phyloP scores from a whole-genome alignment of 2,329 filamentous ascomycete genomes.

The Cadophora sp. region DNA sequence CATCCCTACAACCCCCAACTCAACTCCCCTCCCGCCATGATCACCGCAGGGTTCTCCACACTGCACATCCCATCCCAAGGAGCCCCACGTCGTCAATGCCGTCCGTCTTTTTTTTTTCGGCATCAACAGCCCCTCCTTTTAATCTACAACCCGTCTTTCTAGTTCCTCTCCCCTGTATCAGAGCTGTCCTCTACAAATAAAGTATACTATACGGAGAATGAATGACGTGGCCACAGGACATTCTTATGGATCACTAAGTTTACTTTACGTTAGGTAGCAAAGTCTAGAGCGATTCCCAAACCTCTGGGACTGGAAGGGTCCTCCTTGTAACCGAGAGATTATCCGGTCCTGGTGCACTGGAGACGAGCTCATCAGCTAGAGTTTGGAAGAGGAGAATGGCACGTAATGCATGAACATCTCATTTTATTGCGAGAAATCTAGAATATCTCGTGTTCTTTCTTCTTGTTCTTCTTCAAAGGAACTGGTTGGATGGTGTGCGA shows the following conservation, averaged over 20 bases:
- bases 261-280: background rate
- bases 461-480: background rate
- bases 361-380: background rate
- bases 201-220: too few species aligned
- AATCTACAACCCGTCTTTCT: background rate
- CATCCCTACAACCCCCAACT: background rate
- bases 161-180: background rate
- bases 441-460: background rate
- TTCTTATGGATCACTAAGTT: too few species aligned
- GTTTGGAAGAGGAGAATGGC: too few species aligned
- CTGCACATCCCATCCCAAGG: background rate
- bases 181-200: background rate
- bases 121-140: background rate
- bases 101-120: background rate
- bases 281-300: constrained; percentile 5
- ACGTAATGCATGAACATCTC: background rate
- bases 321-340: background rate
- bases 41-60: constrained; percentile 15
- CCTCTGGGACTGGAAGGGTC: background rate
- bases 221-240: too few species aligned
- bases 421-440: background rate
- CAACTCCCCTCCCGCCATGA: background rate
- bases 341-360: background rate
- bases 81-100: background rate
- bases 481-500: background rate